Evolutionary conservation across 257 asterid genomes (phyloP).

Genomic region (Nicotiana paniculata): DNA sequence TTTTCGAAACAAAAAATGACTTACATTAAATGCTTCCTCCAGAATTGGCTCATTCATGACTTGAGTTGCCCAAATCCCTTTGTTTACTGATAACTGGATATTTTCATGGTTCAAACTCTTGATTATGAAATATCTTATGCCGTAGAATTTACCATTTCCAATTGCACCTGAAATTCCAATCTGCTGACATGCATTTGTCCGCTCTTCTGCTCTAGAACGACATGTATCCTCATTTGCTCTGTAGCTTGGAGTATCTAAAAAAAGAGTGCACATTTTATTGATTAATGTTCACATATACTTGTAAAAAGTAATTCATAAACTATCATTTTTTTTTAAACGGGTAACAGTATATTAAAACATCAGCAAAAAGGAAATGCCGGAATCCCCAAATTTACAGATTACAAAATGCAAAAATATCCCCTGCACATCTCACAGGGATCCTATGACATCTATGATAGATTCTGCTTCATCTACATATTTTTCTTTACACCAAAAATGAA

Average conservation of each 20-base stretch:
- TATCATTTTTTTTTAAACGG: neutral
- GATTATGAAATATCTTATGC: constrained; percentile 78
- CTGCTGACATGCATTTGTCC: constrained; percentile 34
- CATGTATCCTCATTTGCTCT: constrained; percentile 41
- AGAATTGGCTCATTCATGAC: constrained; percentile 95
- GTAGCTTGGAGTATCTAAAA: constrained; percentile 44
- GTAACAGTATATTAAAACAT: too few species aligned
- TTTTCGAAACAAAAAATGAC: constrained; percentile 20
- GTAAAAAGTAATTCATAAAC: neutral
- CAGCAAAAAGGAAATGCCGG: too few species aligned
- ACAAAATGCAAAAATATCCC: too few species aligned
- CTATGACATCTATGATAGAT: too few species aligned
- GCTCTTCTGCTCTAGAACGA: constrained; percentile 48
- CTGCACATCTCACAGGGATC: too few species aligned
- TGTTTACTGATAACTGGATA: constrained; percentile 63
- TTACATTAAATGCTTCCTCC: constrained; percentile 93
- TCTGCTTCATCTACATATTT: too few species aligned
- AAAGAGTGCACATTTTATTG: constrained; percentile 15
- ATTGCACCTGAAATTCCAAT: constrained; percentile 43
- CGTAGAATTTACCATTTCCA: constrained; percentile 37
- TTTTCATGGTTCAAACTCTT: constrained; percentile 93
- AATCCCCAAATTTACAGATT: too few species aligned
- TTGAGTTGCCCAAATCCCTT: constrained; percentile 98
- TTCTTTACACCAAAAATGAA: too few species aligned
- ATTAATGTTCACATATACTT: neutral